Conservation (phyloP, 192 early-diverging fungal species). For the Phycomyces blakesleeanus region DNA sequence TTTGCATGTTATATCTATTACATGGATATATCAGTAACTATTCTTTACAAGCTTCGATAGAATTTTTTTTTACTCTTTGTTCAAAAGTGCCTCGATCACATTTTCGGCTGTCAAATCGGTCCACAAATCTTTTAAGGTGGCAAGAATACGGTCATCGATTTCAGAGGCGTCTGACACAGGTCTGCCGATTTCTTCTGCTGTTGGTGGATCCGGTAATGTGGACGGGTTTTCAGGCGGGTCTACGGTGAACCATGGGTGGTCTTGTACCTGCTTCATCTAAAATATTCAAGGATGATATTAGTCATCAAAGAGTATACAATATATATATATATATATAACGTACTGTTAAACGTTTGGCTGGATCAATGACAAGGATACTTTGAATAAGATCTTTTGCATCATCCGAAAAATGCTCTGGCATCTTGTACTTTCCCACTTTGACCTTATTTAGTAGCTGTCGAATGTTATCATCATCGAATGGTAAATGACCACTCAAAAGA, state of each 20-base stretch:
- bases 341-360: conserved; percentile 46
- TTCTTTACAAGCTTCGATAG: not conserved
- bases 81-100: conserved; percentile 24
- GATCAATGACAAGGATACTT: conserved; percentile 38
- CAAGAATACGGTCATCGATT: conserved; percentile 33
- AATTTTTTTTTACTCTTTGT: conserved; percentile 18
- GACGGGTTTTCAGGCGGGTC: conserved; percentile 12
- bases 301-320: no score
- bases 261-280: conserved; percentile 54
- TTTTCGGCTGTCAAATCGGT: conserved; percentile 24
- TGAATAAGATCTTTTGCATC: conserved; percentile 35
- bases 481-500: conserved; percentile 64
- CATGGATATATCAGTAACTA: not conserved
- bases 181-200: conserved; percentile 17
- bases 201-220: conserved; percentile 24
- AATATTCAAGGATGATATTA: no score
- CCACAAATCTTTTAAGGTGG: conserved; percentile 30
- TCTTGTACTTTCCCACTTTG: conserved; percentile 36
- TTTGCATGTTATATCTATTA: conserved; percentile 36
- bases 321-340: not conserved
- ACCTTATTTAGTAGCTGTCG: conserved; percentile 53
- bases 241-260: conserved; percentile 57
- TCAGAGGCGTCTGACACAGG: conserved; percentile 12
- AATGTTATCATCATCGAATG: conserved; percentile 78
- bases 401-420: conserved; percentile 35